phyloP scores from a whole-genome alignment of 2,329 filamentous ascomycete genomes.

The Chaetomiaceae sp. region DNA sequence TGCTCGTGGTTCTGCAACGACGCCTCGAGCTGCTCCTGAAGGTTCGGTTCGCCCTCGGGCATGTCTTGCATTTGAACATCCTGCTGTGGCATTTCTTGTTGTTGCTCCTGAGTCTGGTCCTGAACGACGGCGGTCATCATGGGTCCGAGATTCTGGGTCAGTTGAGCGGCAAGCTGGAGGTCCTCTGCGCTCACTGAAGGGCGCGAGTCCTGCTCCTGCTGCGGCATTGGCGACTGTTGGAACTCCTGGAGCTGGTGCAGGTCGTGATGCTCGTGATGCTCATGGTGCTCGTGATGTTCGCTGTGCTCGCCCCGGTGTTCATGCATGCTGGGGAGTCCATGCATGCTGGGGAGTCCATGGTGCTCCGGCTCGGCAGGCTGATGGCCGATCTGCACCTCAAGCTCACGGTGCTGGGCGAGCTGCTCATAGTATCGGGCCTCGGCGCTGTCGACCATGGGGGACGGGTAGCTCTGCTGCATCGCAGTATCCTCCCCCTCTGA shows the following conservation, averaged over 20 bases:
- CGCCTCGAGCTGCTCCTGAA: conserved; percentile 18
- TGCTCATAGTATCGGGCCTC: conserved; percentile 42
- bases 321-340: too few species aligned
- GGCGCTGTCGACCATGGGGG: conserved; percentile 39
- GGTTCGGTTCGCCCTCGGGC: conserved; percentile 6
- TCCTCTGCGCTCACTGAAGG: conserved; percentile 45
- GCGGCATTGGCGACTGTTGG: conserved; percentile 33
- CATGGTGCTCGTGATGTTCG: too few species aligned
- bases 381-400: conserved; percentile 20
- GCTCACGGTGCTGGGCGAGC: conserved; percentile 27
- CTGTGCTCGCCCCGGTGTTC: too few species aligned
- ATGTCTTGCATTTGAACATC: conserved; percentile 1
- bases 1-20: conserved; percentile 24
- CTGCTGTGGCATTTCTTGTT: conserved; percentile 1
- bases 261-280: conserved; percentile 26
- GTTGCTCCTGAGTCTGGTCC: conserved; percentile 31
- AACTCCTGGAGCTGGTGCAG: conserved; percentile 24
- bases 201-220: conserved; percentile 39
- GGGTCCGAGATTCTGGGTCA: conserved; percentile 49
- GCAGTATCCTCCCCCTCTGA: conserved; percentile 33
- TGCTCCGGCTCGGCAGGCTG: conserved; percentile 17
- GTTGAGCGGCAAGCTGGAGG: conserved; percentile 52
- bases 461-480: conserved; percentile 39
- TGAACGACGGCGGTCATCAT: conserved; percentile 40
- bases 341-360: conserved; percentile 8